phyloP scores from a whole-genome alignment of 176 grass and related monocot species.

The Urochloa ruziziensis region DNA sequence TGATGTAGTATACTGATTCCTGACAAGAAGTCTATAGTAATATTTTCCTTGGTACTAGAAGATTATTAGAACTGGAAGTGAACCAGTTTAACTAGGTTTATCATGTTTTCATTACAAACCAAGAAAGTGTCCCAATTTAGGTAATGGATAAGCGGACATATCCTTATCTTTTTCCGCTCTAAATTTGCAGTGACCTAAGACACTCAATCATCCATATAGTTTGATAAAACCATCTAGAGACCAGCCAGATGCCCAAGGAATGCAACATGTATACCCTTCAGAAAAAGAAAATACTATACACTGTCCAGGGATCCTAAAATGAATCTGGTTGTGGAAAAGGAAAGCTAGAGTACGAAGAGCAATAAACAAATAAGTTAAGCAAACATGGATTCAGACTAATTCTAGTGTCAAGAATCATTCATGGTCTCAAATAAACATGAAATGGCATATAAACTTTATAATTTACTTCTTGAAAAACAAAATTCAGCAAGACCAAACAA shows the following conservation, averaged over 20 bases:
- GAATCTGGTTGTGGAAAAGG: not conserved
- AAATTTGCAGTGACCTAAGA: not conserved
- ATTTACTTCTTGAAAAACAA: not conserved
- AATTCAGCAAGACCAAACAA: conserved; percentile 14
- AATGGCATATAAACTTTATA: not conserved
- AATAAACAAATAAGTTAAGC: not conserved
- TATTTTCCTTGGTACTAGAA: not conserved
- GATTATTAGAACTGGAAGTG: not conserved
- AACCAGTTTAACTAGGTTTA: not conserved
- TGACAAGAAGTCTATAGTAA: conserved; percentile 1
- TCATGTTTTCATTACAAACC: not conserved
- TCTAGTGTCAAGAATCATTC: not conserved
- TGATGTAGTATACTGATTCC: not conserved
- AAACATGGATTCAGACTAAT: not conserved
- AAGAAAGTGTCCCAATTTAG: not conserved
- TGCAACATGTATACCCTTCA: not conserved
- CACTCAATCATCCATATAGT: not conserved
- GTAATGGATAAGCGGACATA: not conserved
- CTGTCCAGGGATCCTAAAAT: not conserved
- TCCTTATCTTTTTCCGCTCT: not conserved
- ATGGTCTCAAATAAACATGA: not conserved
- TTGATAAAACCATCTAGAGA: conserved; percentile 1
- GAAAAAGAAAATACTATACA: not conserved
- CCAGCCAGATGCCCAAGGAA: not conserved
- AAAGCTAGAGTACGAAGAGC: not conserved